Percentiles rank a stretch among this genome's conserved stretches.
These are phyloP conservation scores for Trichothecium roseum DNA, from an alignment of 2,329 filamentous ascomycete species.

Conservation along the genomic window DNA sequence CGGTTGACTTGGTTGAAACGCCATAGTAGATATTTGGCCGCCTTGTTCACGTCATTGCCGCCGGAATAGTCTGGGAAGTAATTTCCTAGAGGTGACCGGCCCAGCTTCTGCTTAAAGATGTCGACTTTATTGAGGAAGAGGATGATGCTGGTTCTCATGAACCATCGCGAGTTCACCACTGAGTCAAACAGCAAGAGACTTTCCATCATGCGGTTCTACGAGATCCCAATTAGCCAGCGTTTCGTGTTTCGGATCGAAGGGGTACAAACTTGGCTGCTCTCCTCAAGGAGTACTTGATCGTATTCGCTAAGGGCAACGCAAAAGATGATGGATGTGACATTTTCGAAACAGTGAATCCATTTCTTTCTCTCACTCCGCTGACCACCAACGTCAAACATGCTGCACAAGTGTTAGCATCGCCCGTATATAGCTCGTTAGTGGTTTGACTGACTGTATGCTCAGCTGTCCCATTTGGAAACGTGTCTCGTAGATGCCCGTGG, in stretches of 20 bases:
- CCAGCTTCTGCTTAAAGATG: slow-evolving; percentile 91
- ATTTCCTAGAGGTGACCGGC: slow-evolving; percentile 78
- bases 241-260: not conserved
- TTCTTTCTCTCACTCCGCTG: slow-evolving; percentile 98
- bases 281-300: slow-evolving; percentile 91
- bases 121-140: slow-evolving; percentile 98
- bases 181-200: slow-evolving; percentile 93
- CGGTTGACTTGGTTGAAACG: slow-evolving; percentile 98
- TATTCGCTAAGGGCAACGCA: slow-evolving; percentile 97
- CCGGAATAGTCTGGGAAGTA: slow-evolving; percentile 98
- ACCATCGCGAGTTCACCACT: slow-evolving; percentile 97
- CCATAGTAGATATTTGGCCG: slow-evolving; percentile 95
- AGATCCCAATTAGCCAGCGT: not conserved
- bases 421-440: not conserved
- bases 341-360: slow-evolving; percentile 99
- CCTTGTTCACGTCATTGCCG: slow-evolving; percentile 94
- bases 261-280: slow-evolving; percentile 75
- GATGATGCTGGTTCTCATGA: slow-evolving; percentile 98
- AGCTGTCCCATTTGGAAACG: slow-evolving; percentile 97
- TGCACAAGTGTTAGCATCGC: slow-evolving; percentile 27
- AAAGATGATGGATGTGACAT: slow-evolving; percentile 98
- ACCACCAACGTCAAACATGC: slow-evolving; percentile 98
- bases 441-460: slow-evolving; percentile 78
- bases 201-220: slow-evolving; percentile 98
- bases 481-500: slow-evolving; percentile 97